These are phyloP conservation scores for Ostreobium quekettii DNA, from an alignment of 139 green algal genomes.

Conservation along the genomic window DNA sequence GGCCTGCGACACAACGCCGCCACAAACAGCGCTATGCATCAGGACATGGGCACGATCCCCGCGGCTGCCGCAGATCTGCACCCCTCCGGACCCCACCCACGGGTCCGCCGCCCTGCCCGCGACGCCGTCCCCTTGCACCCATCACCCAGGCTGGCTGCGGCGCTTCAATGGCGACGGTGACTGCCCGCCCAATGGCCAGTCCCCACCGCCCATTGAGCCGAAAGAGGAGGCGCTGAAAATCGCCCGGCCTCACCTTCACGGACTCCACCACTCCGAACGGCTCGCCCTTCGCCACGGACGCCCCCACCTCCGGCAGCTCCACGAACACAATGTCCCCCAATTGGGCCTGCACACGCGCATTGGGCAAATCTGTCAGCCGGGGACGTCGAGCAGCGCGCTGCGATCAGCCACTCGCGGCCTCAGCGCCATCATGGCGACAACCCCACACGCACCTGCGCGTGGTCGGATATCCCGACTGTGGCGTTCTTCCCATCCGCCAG, in stretches of 20 bases:
- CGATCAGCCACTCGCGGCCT: background rate
- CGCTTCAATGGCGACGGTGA: no score
- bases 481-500: constrained; percentile 78
- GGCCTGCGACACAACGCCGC: no score
- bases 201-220: no score
- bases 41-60: no score
- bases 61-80: no score
- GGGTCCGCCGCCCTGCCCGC: no score
- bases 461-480: constrained; percentile 91
- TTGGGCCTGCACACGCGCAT: constrained; percentile 48
- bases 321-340: constrained; percentile 97
- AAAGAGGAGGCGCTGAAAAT: no score
- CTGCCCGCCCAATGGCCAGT: no score
- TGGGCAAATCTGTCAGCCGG: background rate
- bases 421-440: background rate
- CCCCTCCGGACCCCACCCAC: no score
- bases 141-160: no score
- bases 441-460: constrained; percentile 71
- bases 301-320: constrained; percentile 92
- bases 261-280: constrained; percentile 96
- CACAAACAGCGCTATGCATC: no score
- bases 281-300: constrained; percentile 65
- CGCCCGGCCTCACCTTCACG: constrained; percentile 88
- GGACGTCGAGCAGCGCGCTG: background rate
- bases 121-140: no score